These are phyloP conservation scores for Trichoderma asperelloides DNA, from an alignment of 495 filamentous ascomycete genomes.

Conservation along the genomic window DNA sequence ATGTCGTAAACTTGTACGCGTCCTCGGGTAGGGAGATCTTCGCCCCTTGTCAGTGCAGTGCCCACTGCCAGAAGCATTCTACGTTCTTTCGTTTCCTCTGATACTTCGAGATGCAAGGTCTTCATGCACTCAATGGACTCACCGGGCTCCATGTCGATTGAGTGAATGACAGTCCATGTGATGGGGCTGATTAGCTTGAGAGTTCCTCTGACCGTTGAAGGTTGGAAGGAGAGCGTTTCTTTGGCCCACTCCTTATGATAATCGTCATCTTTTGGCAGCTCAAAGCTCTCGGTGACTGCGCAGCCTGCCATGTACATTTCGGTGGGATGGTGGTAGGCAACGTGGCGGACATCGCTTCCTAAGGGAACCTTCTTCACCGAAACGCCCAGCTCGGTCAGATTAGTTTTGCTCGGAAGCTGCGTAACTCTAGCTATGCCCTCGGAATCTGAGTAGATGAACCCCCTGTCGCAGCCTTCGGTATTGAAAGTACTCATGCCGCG, in stretches of 20 bases:
- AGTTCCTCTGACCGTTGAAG: conserved; percentile 54
- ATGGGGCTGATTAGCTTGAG: conserved; percentile 67
- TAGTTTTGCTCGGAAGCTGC: conserved; percentile 53
- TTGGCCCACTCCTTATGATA: conserved; percentile 68
- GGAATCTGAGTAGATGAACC: conserved; percentile 71
- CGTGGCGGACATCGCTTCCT: conserved; percentile 57
- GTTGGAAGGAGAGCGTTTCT: conserved; percentile 56
- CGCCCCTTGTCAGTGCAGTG: conserved; percentile 72
- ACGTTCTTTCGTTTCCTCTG: conserved; percentile 79
- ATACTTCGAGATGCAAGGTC: conserved; percentile 77
- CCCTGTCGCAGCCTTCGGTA: conserved; percentile 61
- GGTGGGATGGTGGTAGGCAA: conserved; percentile 67
- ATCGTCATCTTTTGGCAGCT: conserved; percentile 75
- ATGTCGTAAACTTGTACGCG: conserved; percentile 86
- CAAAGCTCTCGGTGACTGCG: conserved; percentile 56
- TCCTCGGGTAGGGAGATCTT: conserved; percentile 80
- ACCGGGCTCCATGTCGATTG: conserved; percentile 56
- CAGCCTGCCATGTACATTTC: conserved; percentile 71
- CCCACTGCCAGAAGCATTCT: conserved; percentile 75
- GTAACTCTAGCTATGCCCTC: conserved; percentile 57
- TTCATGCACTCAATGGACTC: conserved; percentile 75
- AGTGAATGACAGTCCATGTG: conserved; percentile 70
- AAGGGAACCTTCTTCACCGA: conserved; percentile 58
- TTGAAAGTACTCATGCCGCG: conserved; percentile 63
- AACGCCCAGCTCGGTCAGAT: conserved; percentile 62